Base-by-base conservation (phyloP, 2,329 filamentous ascomycete genomes). In the Cryphonectria nitschkei region DNA sequence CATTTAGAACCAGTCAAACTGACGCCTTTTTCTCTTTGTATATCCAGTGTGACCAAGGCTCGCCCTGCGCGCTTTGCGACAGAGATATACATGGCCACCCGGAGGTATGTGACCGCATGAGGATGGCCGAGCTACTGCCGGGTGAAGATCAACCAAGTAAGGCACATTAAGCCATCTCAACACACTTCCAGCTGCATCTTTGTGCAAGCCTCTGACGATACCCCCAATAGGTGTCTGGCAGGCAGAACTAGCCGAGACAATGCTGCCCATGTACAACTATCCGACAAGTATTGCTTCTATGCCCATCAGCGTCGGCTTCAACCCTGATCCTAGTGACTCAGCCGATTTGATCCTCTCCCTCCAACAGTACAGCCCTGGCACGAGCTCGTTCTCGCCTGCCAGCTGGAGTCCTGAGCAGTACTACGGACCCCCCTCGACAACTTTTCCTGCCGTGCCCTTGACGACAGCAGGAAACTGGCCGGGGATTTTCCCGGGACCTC, bases 101-200 rank as follows among this genome's bases (percentile, higher is more conserved):
- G 19, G 43, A 68, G 16, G 46, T 71, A 9, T 73, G 71, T 58
- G 64, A 64, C 16, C 69, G 69, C 34, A 62, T n/a, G 41, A 67
- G 56, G 22, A 22, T 71, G 50, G 26, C n/a, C 22, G 60, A 67
- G 39, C 32, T 67, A 7, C 63, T 70, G 22, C 62, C 68, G 43
- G 39, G 60, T 32, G 41, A 39, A 29, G 9, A 13, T 14, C 58
- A 54, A 50, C 19, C n/a, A 37, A 39, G 70, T 72, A 65, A 68
- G 68, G 22, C n/a, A 37, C 62, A 14, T 61, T 22, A 6, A 61
- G 16, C n/a, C n/a, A 22, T 34, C 37, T 26, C 29, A 52, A 19
- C 29, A 7, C 39, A 43, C 13, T 46, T 11, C 11, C 26, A 58
- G 14, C 5, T 26, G 13, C 26, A 56, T 29, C 26, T 16, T 56